Base-by-base conservation (phyloP, 768 basidiomycete species). In the Tylopilus intermedius region DNA sequence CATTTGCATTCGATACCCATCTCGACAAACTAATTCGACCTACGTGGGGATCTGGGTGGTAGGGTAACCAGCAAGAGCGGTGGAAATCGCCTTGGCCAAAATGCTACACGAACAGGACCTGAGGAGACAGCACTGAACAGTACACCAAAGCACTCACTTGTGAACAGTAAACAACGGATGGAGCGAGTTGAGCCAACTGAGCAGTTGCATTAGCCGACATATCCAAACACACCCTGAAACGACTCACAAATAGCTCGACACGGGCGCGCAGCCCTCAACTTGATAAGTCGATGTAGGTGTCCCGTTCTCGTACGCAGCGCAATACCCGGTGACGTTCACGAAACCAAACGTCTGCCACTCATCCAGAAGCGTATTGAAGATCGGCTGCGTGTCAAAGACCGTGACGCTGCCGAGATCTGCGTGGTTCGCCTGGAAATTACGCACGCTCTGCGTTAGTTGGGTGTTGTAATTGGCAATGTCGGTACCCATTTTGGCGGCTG, bases 91-190 rank as follows among this genome's bases (percentile, higher is more conserved):
- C 57, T 78, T 76, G n/a, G 79, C 78, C 37, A 81, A 71, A 35
- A 74, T 66, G 54, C 80, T 82, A 55, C n/a, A 22, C 47, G 45
- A 44, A 10, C 8, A 33, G 11, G 14, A 9, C 6, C 8, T 11
- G 46, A 49, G 30, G 3, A 30, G 30, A 41, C 8, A 26, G 15
- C 15, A 7, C 9, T 18, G 2, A 4, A 22, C n/a, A 43, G 40
- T 9, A 33, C 22, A 11, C 11, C 35, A 38, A 56, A 26, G 15
- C 32, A 67, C 78, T 58, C 59, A 83, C 83, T 80, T 72, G 59
- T 84, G 83, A 51, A 85, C 75, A 22, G 81, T 80, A 58, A 82
- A 85, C 18, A 84, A 58, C 26, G 82, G 83, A 62, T 84, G 82
- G 38, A 85, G 67, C 3, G 72, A 63, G 62, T 84, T 83, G 44